Conservation (phyloP, 176 grass and related monocot genomes). For the Cenchrus purpureus region DNA sequence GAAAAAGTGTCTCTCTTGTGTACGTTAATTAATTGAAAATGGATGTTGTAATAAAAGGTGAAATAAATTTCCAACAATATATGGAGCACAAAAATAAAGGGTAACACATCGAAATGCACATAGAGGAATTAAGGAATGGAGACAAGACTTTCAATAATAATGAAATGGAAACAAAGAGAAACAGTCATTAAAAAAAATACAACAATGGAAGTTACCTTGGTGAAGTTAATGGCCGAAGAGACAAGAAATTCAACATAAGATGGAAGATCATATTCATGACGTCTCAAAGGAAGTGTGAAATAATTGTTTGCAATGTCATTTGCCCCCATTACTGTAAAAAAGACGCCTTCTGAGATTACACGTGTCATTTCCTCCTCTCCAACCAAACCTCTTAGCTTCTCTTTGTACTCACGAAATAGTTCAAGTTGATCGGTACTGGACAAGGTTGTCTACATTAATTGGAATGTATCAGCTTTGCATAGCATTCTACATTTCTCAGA, state of each 20-base stretch:
- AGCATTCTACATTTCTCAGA: background rate
- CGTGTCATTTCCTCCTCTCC: constrained; percentile 42
- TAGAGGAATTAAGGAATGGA: background rate
- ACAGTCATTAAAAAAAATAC: background rate
- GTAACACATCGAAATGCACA: background rate
- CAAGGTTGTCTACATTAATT: constrained; percentile 41
- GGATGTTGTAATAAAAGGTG: background rate
- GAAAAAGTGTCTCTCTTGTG: background rate
- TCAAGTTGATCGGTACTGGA: constrained; percentile 52
- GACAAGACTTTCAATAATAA: background rate
- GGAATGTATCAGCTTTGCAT: background rate
- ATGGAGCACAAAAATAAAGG: background rate
- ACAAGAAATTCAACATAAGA: constrained; percentile 56
- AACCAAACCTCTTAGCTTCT: constrained; percentile 45
- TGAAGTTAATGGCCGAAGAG: constrained; percentile 43
- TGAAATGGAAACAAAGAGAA: background rate
- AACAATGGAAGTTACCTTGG: constrained; percentile 32
- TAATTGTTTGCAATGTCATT: constrained; percentile 72
- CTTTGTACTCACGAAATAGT: constrained; percentile 59
- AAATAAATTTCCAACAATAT: background rate
- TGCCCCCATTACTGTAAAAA: constrained; percentile 45
- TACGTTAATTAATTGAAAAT: background rate
- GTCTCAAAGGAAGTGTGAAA: constrained; percentile 36
- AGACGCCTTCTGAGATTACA: constrained; percentile 45
- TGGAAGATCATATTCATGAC: constrained; percentile 46